Evolutionary conservation across 805 yeast species (phyloP), one percentile per base, ranked within the genome.

Genomic region (Candida succiphila): DNA sequence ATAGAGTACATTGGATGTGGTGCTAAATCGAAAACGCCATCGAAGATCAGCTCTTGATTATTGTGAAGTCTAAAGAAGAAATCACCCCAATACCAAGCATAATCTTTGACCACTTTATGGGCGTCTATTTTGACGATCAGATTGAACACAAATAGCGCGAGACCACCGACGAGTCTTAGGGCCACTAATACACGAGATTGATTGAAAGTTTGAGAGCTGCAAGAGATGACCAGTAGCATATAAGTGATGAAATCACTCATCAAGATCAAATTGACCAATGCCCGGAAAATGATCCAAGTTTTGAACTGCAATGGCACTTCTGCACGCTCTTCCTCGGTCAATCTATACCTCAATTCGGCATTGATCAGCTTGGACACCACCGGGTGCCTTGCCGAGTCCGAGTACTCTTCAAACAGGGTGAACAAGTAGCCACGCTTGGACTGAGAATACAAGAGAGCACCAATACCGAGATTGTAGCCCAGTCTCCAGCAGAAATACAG

Each of bases 61-160:
- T 66, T 72, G 41, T 72, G 73, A 51, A 81, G 82, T 35, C 86
- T 62, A 59, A 84, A 84, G 67, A 84, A 84, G 59, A 84, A 84
- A 56, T 85, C 95, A 19, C 95, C 95, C 95, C 95, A 84, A 56
- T 84, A 84, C 95, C 95, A 84, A 9, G 95, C 95, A 51, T 77
- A 84, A 51, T 84, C 95, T 53, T 84, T 83, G 38, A 84, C 87
- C 15, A 84, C 87, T 43, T 87, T 69, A 53, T 84, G 95, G 23
- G 94, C 94, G 53, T 85, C 88, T 17, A 83, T 59, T 52, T 84
- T 84, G 30, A 84, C 94, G 87, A 92, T 80, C 20, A 80, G 62
- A 49, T 84, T 84, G 61, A 85, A 81, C 15, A 80, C 38, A 39
- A 83, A 75, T 44, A 84, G 65, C 5, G 60, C 41, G 1, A 65